Conservation (phyloP, 139 green algal species). For the Monoraphidium neglectum region DNA sequence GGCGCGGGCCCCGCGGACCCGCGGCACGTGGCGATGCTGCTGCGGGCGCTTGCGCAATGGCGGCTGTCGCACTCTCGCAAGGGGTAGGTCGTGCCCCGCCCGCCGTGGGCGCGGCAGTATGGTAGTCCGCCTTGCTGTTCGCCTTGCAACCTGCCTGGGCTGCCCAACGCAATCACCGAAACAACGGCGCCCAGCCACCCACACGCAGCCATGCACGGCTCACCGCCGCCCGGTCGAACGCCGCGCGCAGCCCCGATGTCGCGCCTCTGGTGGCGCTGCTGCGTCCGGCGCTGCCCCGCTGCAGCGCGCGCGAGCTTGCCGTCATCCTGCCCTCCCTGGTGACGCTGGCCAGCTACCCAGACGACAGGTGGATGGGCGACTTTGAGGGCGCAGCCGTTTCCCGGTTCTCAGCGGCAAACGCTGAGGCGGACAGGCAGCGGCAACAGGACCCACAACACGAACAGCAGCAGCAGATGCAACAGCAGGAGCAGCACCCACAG, state of each 20-base stretch:
- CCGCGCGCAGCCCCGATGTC: too few species aligned
- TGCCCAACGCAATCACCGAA: too few species aligned
- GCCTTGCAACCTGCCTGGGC: background rate
- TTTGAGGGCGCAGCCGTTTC: background rate
- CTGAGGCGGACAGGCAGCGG: background rate
- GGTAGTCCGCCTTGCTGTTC: background rate
- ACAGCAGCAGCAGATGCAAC: background rate
- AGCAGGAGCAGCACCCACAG: background rate
- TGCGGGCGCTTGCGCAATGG: conserved; percentile 15
- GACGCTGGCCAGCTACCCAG: background rate
- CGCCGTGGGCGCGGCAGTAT: too few species aligned
- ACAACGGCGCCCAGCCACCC: too few species aligned
- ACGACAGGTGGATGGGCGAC: background rate
- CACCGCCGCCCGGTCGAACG: too few species aligned
- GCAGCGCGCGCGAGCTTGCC: too few species aligned
- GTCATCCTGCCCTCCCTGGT: background rate
- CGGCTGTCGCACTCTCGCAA: background rate
- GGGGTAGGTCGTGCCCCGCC: conserved; percentile 1
- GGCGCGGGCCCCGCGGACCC: background rate
- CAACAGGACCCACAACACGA: background rate
- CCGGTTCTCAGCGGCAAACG: background rate
- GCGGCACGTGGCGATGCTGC: conserved; percentile 7
- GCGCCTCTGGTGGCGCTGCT: too few species aligned
- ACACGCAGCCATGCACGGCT: too few species aligned
- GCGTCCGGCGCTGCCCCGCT: too few species aligned